Evolutionary conservation across 768 basidiomycete genomes (phyloP).

Genomic region (Auricularia sp.): DNA sequence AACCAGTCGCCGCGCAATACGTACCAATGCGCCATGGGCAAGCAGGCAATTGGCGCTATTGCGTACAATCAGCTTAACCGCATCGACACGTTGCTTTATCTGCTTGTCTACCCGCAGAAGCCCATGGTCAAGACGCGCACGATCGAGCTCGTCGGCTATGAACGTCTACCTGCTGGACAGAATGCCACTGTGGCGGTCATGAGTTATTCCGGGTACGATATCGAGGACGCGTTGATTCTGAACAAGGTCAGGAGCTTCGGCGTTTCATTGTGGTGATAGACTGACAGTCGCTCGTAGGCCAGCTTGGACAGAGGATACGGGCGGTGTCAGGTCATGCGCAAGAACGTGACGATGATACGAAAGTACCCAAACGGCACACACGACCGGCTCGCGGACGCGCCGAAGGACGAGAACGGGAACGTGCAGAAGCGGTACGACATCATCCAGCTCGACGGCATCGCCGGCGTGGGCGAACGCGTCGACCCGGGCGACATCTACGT

Average conservation of each 20-base stretch:
- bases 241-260: constrained; percentile 54
- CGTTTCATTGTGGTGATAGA: not conserved
- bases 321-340: constrained; percentile 92
- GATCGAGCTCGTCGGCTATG: constrained; percentile 93
- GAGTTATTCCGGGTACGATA: constrained; percentile 99
- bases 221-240: constrained; percentile 94
- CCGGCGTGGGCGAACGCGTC: constrained; percentile 89
- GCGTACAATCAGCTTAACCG: constrained; percentile 96
- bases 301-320: constrained; percentile 97
- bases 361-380: constrained; percentile 98
- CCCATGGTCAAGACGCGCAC: constrained; percentile 99
- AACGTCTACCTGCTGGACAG: constrained; percentile 93
- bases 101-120: constrained; percentile 96
- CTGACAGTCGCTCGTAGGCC: constrained; percentile 41
- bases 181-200: constrained; percentile 98
- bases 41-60: constrained; percentile 98
- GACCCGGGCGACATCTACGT: constrained; percentile 90
- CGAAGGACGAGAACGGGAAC: constrained; percentile 71
- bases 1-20: constrained; percentile 99
- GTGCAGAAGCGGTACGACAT: constrained; percentile 80
- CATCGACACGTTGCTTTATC: constrained; percentile 96
- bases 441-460: constrained; percentile 86
- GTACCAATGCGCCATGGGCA: constrained; percentile 99
- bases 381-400: constrained; percentile 91
- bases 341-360: constrained; percentile 87